A percentile compares a stretch with the other conserved stretches of the same genome.
Evolutionary conservation across 2,329 filamentous ascomycete species (phyloP).

Genomic region (Pleomassaria siparia): DNA sequence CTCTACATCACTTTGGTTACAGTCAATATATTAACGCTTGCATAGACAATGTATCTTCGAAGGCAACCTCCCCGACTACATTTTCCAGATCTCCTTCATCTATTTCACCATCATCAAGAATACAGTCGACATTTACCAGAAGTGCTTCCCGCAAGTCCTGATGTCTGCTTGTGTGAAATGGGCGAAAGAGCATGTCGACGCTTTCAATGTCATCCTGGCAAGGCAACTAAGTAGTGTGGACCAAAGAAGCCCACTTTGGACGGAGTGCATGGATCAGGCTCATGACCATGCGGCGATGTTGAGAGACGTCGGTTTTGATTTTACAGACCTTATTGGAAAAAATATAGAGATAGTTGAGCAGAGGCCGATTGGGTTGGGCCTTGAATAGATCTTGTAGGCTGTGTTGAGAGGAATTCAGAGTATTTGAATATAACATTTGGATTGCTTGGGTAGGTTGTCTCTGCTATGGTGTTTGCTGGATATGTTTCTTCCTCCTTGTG

Average conservation of each 20-base stretch:
- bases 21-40: conserved; percentile 18
- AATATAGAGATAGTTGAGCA: conserved; percentile 16
- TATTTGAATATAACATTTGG: not conserved
- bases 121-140: conserved; percentile 85
- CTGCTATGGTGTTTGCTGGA: too few species aligned
- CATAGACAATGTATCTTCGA: conserved; percentile 89
- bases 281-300: conserved; percentile 79
- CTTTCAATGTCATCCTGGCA: conserved; percentile 80
- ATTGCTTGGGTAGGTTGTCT: not conserved
- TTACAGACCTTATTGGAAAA: conserved; percentile 73
- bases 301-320: conserved; percentile 85
- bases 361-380: conserved; percentile 31
- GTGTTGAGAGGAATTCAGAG: not conserved
- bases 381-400: not conserved
- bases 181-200: conserved; percentile 94
- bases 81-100: conserved; percentile 92
- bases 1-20: not conserved
- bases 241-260: conserved; percentile 73
- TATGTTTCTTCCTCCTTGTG: too few species aligned
- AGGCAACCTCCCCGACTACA: conserved; percentile 87
- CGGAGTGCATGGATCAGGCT: conserved; percentile 78
- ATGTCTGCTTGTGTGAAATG: conserved; percentile 96
- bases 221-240: conserved; percentile 88
- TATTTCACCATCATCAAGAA: conserved; percentile 95
- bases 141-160: conserved; percentile 74